Evolutionary conservation across 2,329 filamentous ascomycete genomes (phyloP), one percentile per base, ranked within the genome.

Genomic region (Rasamsonia emersonii): DNA sequence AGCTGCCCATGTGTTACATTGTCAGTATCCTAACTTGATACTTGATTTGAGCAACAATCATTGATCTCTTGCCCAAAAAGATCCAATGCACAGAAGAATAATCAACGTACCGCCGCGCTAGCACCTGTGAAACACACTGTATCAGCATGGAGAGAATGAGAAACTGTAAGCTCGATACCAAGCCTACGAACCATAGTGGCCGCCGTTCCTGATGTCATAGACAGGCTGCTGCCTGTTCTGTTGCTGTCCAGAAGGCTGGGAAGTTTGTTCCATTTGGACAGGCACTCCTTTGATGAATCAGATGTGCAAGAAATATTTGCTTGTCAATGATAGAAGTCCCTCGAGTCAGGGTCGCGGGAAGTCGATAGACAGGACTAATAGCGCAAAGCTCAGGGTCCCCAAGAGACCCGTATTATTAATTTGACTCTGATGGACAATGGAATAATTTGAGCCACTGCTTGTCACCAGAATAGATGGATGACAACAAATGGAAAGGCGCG

Each of bases 131-230:
- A 9, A 32, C 18, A 16, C 32, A 14, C 10, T n/a, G n/a, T n/a
- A 29, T 38, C 18, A 13, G 13, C 30, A 32, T 24, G 27, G 28
- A 33, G 29, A 33, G 13, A 28, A 23, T 33, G 18, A 24, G 30
- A 28, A 32, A 32, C 28, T 27, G 11, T n/a, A n/a, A n/a, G n/a
- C n/a, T n/a, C n/a, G n/a, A n/a, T n/a, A n/a, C n/a, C n/a, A n/a
- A n/a, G n/a, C 33, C 36, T 28, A 47, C 71, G 62, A 64, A 85
- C 82, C 81, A 65, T 86, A 86, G 59, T 86, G 82, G 32, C 82
- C 82, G 39, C 80, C 82, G 53, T 82, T 77, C 46, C 66, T 71
- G 30, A 75, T 75, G 59, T 86, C 81, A 57, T 86, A 86, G n/a
- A 74, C 70, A 10, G 76, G 76, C 49, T 73, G 69, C 43, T 71